Evolutionary conservation across 306 rosid genomes (phyloP).

Genomic region (Prunus kanzakura): DNA sequence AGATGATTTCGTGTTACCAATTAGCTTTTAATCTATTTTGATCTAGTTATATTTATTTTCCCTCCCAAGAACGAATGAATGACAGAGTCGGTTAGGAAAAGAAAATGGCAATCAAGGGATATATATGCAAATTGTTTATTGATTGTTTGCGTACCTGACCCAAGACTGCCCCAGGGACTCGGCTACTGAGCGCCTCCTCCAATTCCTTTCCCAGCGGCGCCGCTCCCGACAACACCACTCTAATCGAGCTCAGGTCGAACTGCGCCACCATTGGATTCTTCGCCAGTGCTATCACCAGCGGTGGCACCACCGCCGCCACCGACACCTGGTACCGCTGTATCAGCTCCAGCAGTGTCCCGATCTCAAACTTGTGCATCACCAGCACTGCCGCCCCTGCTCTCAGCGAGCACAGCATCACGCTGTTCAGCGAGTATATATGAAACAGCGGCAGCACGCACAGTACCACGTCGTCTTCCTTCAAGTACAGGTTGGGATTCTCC

Average conservation of each 20-base stretch:
- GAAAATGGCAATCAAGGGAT: neutral
- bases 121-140: too few relatives aligned
- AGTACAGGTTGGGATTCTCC: constrained; percentile 68
- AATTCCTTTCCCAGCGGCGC: constrained; percentile 90
- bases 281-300: constrained; percentile 69
- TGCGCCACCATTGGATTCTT: constrained; percentile 68
- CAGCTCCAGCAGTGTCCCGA: constrained; percentile 47
- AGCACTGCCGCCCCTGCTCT: constrained; percentile 64
- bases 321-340: constrained; percentile 55
- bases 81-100: neutral
- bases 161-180: constrained; percentile 67
- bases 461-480: constrained; percentile 55
- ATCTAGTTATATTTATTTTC: too few relatives aligned
- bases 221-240: constrained; percentile 70
- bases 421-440: constrained; percentile 72
- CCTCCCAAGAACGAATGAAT: too few relatives aligned
- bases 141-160: constrained; percentile 58
- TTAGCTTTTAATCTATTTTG: too few relatives aligned
- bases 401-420: constrained; percentile 57
- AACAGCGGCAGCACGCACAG: constrained; percentile 83
- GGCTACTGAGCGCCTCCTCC: constrained; percentile 54
- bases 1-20: too few relatives aligned
- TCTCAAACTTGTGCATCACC: constrained; percentile 79
- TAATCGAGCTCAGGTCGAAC: constrained; percentile 61
- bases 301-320: constrained; percentile 87